Evolutionary conservation across 139 green algal species (phyloP).

Genomic region (Raphidocelis subcapitata): DNA sequence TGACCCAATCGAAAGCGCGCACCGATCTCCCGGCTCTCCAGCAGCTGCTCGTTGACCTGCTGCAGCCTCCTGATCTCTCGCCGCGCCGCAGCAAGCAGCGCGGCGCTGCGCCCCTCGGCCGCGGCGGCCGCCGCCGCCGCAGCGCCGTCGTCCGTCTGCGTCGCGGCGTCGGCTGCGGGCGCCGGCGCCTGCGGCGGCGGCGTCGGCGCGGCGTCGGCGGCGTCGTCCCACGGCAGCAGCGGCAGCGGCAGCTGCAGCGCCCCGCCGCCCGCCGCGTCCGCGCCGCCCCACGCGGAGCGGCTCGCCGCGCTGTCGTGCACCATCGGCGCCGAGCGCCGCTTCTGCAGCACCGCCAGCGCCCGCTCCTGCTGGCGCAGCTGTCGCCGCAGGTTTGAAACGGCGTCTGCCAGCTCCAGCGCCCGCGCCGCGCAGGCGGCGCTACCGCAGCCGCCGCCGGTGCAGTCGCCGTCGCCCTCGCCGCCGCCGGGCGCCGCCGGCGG

Average conservation of each 20-base stretch:
- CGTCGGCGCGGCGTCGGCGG: too few relatives aligned
- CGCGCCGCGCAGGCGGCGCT: neutral
- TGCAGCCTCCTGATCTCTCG: slow-evolving; percentile 38
- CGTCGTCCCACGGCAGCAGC: slow-evolving; percentile 13
- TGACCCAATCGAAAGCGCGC: neutral
- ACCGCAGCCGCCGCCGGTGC: too few relatives aligned
- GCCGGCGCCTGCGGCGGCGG: too few relatives aligned
- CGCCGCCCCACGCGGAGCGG: slow-evolving; percentile 9
- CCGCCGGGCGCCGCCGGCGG: too few relatives aligned
- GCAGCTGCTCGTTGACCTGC: slow-evolving; percentile 35
- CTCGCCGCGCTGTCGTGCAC: slow-evolving; percentile 29
- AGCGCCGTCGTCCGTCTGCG: too few relatives aligned
- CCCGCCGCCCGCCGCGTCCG: slow-evolving; percentile 1
- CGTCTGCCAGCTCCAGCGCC: slow-evolving; percentile 16
- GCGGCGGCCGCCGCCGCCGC: too few relatives aligned
- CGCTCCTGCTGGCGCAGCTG: slow-evolving; percentile 31
- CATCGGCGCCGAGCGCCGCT: neutral
- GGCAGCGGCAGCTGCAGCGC: neutral
- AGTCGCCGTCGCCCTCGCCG: too few relatives aligned
- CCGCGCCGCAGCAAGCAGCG: slow-evolving; percentile 29
- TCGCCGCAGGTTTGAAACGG: slow-evolving; percentile 15
- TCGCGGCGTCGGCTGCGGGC: too few relatives aligned
- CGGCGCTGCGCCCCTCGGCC: too few relatives aligned
- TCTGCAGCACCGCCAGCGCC: too few relatives aligned
- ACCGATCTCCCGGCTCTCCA: slow-evolving; percentile 26